These are phyloP conservation scores for Boletus sp. DNA, from an alignment of 1,284 basidiomycete genomes.

Conservation along the genomic window DNA sequence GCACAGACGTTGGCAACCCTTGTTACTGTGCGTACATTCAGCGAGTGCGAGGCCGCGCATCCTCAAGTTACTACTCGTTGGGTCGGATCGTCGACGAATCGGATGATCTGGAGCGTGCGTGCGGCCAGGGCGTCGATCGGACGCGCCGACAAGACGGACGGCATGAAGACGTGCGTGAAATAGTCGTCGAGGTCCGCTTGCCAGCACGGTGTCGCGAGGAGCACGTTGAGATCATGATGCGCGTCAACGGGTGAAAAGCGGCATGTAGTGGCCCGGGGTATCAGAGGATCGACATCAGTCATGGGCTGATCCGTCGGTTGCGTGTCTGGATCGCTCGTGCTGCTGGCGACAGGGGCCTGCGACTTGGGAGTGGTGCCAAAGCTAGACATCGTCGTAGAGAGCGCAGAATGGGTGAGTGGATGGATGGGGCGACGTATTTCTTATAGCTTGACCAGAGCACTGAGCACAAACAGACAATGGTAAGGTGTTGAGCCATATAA, in stretches of 20 bases:
- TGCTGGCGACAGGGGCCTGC: not conserved
- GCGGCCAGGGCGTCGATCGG: slow-evolving; percentile 12
- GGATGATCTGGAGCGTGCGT: slow-evolving; percentile 6
- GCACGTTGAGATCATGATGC: slow-evolving; percentile 1
- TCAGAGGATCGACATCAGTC: not conserved
- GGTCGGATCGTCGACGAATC: slow-evolving; percentile 11
- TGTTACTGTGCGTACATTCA: slow-evolving; percentile 15
- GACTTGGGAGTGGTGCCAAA: not conserved
- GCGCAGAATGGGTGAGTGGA: not conserved
- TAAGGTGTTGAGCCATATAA: no score
- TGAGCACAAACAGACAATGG: no score
- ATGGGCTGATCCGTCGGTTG: not conserved
- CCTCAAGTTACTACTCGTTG: not conserved
- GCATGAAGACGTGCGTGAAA: slow-evolving; percentile 14
- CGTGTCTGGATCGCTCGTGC: not conserved
- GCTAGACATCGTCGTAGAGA: slow-evolving; percentile 5
- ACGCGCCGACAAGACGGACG: slow-evolving; percentile 5
- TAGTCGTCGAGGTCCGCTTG: slow-evolving; percentile 14
- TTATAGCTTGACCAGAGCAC: slow-evolving; percentile 6
- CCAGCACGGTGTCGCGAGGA: slow-evolving; percentile 7
- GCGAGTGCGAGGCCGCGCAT: slow-evolving; percentile 12
- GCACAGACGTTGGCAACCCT: slow-evolving; percentile 9
- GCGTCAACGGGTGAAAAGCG: slow-evolving; percentile 11
- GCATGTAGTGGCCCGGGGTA: not conserved
- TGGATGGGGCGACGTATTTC: not conserved